These are phyloP conservation scores for Auricularia heimuer DNA, from an alignment of 768 basidiomycete genomes.

Conservation along the genomic window DNA sequence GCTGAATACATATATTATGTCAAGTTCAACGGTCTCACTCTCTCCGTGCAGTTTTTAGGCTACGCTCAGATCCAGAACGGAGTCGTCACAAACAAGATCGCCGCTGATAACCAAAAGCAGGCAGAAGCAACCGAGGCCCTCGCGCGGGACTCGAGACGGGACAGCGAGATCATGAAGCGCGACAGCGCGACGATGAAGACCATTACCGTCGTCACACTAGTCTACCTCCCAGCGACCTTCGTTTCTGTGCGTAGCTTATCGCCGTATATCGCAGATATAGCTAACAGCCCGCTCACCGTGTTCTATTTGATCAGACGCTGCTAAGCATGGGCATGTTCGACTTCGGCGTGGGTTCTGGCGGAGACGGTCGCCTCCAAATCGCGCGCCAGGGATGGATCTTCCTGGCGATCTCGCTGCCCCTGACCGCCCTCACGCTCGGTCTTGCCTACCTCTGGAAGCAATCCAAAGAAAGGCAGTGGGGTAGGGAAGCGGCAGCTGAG, in stretches of 20 bases:
- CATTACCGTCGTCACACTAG: not conserved
- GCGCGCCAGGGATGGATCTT: not conserved
- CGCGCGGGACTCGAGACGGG: not conserved
- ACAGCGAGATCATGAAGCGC: not conserved
- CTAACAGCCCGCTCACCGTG: not conserved
- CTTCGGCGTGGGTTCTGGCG: not conserved
- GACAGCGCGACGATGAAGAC: not conserved
- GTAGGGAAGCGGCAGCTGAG: not conserved
- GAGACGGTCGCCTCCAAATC: not conserved
- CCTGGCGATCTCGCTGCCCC: not conserved
- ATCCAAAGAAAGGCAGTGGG: not conserved
- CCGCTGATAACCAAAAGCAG: not conserved
- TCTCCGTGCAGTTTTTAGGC: too few relatives aligned
- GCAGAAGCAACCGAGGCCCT: not conserved
- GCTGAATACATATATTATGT: too few relatives aligned
- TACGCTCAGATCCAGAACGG: too few relatives aligned
- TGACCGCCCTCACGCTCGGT: not conserved
- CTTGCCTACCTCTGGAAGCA: not conserved
- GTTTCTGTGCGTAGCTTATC: not conserved
- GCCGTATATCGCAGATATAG: not conserved
- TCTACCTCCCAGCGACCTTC: not conserved
- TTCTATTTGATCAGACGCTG: not conserved
- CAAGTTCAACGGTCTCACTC: too few relatives aligned
- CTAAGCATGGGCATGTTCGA: not conserved
- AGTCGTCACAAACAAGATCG: not conserved